Evolutionary conservation across 768 basidiomycete genomes (phyloP).

Genomic region (Mrakia blollopis): DNA sequence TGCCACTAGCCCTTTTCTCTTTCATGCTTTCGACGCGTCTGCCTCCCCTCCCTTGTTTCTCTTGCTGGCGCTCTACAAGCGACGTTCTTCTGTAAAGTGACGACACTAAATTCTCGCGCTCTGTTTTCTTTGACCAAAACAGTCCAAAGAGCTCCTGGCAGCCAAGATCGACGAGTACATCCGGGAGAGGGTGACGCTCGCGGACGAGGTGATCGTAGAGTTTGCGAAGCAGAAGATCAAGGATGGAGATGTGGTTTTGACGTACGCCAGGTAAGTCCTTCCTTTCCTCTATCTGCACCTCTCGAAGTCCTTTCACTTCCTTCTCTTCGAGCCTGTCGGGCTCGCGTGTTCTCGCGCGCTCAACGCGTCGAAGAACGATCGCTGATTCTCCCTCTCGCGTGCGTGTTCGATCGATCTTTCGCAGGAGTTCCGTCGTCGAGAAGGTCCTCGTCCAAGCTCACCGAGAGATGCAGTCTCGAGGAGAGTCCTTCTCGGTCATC

Average conservation of each 20-base stretch:
- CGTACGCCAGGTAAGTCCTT: constrained; percentile 71
- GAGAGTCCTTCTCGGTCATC: constrained; percentile 67
- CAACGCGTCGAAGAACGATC: neutral
- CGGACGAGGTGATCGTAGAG: constrained; percentile 87
- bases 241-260: constrained; percentile 84
- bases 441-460: constrained; percentile 76
- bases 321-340: neutral
- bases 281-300: too few species aligned
- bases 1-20: constrained; percentile 15
- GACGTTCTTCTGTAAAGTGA: too few species aligned
- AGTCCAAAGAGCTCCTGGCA: constrained; percentile 85
- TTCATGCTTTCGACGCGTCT: neutral
- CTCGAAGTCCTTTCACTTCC: neutral
- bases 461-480: constrained; percentile 55
- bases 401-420: neutral
- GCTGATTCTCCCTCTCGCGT: neutral
- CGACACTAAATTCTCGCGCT: too few species aligned
- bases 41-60: too few species aligned
- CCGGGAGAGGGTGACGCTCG: constrained; percentile 84
- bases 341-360: neutral
- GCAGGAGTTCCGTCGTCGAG: constrained; percentile 89
- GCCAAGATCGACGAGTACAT: constrained; percentile 88
- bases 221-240: constrained; percentile 88
- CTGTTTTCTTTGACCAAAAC: too few species aligned
- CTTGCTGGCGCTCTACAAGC: too few species aligned